Base-by-base conservation (phyloP, 805 yeast genomes). In the Isabelozyma pseudorhagii region DNA sequence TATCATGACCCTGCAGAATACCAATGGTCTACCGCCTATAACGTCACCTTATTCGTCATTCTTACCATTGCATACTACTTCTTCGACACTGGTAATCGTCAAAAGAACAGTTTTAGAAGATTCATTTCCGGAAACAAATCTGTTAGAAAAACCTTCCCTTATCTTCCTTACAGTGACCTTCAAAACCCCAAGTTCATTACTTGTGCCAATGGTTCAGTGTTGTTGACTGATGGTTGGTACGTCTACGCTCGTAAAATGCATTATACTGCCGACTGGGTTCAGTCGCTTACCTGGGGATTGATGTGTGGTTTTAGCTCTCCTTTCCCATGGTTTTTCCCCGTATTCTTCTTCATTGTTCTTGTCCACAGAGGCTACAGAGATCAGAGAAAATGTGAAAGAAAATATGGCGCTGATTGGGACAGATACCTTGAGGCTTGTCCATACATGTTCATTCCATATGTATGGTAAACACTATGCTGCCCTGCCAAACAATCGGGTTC, bases 241-340 rank as follows among this genome's bases (percentile, higher is more conserved):
- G 84, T 79, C 54, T 89, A 85, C 60, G 98, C 97, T 13, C 85
- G 98, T 74, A 94, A 94, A 72, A 83, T 85, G 54, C 96, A 92
- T 72, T 94, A 94, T 78, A 91, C 97, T 38, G 97, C 96, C 18
- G 99, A 94, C 68, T 90, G 84, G 79, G 74, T 80, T 45, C 97
- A 91, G 75, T 81, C 96, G 45, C 74, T 89, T 59, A 79, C 94
- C 43, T 94, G 99, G 99, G 96, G 93, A 5, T 77, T 94, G 53
- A 80, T 84, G 53, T 90, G 97, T 69, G 99, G 99, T 0, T 84
- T 85, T 68, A 77, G 76, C 31, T 88, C 97, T 3, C 88, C 92
- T 45, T 83, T 93, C 76, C 97, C 97, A 42, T 94, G 96, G 93
- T 94, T 94, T 72, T 93, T 87, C 83, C 97, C 99, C 4, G 74